phyloP scores from a whole-genome alignment of 2,329 filamentous ascomycete genomes.

The Camptophora hylomeconis region DNA sequence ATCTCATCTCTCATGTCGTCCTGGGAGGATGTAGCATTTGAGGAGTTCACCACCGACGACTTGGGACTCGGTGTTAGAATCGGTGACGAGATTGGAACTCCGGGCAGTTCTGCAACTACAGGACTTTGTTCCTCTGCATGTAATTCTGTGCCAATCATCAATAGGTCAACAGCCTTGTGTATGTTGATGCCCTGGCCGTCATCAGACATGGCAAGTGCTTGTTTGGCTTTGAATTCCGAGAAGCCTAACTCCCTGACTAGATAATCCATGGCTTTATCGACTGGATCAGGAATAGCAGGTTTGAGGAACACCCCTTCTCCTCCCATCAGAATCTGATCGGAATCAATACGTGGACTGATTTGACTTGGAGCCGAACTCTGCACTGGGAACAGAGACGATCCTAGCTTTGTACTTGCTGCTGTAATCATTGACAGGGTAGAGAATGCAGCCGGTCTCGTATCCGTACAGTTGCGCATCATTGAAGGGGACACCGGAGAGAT shows the following conservation, averaged over 20 bases:
- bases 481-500: slow-evolving; percentile 1
- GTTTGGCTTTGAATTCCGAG: slow-evolving; percentile 39
- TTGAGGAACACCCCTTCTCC: neutral
- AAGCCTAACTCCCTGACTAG: slow-evolving; percentile 49
- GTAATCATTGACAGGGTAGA: slow-evolving; percentile 13
- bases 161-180: slow-evolving; percentile 42
- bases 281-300: slow-evolving; percentile 34
- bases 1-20: no score
- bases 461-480: no score
- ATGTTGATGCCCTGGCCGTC: slow-evolving; percentile 45
- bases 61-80: no score
- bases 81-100: no score
- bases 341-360: no score
- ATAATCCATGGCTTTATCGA: slow-evolving; percentile 42
- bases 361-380: slow-evolving; percentile 7
- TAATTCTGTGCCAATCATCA: no score
- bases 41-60: no score
- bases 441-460: slow-evolving; percentile 13
- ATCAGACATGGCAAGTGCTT: slow-evolving; percentile 46
- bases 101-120: no score
- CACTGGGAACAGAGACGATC: slow-evolving; percentile 16
- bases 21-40: no score
- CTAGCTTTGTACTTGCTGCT: slow-evolving; percentile 14
- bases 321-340: neutral
- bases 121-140: no score